Conservation (phyloP, 257 asterid species). For the Solanum bukasovii region DNA sequence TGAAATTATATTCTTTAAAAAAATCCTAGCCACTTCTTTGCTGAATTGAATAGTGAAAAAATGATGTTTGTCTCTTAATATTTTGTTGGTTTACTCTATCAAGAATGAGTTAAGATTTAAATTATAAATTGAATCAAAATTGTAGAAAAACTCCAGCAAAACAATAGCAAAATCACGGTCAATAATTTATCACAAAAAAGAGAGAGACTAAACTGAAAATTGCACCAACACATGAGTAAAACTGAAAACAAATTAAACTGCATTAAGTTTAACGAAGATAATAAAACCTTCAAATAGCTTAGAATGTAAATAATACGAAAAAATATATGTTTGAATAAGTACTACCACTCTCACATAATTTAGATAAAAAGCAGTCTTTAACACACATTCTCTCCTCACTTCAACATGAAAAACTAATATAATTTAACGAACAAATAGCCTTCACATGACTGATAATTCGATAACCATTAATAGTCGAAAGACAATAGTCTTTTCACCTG, state of each 20-base stretch:
- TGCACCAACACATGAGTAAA: not conserved
- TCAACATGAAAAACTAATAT: too few species aligned
- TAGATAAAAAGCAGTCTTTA: not conserved
- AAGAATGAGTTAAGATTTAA: not conserved
- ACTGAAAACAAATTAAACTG: not conserved
- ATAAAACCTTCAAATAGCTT: not conserved
- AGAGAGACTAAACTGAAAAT: not conserved
- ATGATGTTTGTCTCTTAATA: not conserved
- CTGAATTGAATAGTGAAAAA: not conserved
- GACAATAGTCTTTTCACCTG: too few species aligned
- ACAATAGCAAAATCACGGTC: not conserved
- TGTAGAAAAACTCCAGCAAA: not conserved
- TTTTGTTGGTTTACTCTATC: not conserved
- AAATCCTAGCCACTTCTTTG: not conserved
- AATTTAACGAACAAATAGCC: too few species aligned
- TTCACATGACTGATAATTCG: too few species aligned
- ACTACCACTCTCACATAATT: not conserved
- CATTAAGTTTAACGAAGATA: not conserved
- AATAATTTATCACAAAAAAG: too few species aligned
- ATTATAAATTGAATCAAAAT: not conserved
- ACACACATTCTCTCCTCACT: not conserved
- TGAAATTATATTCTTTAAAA: too few species aligned
- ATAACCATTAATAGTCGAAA: not conserved
- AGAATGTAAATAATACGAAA: not conserved
- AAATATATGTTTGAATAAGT: not conserved